Evolutionary conservation across 805 yeast genomes (phyloP), one percentile per base, ranked within the genome.

Genomic region (Candida stauntonica): DNA sequence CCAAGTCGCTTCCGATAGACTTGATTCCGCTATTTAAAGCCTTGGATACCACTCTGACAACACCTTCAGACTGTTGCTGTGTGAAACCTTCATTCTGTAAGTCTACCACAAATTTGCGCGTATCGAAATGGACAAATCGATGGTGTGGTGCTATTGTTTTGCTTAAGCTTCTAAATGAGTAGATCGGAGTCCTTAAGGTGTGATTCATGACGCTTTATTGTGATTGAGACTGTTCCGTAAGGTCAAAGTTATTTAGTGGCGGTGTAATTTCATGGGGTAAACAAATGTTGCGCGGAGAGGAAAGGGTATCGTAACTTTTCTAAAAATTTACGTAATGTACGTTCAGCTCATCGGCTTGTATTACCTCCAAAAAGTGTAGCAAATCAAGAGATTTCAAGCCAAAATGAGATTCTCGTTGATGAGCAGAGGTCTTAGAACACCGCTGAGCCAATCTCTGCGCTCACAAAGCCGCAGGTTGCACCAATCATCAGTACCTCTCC

Each of bases 11-110:
- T 8, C 89, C 79, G 18, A 87, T 79, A 39, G 82, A 77, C 17
- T 73, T 72, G 21, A 88, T 78, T 5, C 96, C 93, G 46, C 86
- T 93, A 51, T 80, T 79, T 20, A 91, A 73, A 0, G 95, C 87
- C 32, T 73, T 69, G 28, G 81, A 70, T 44, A 93, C 79, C 5
- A 88, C 77, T 29, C 68, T 70, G 5, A 91, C 84, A 0, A 94
- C 85, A 0, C 86, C 77, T 47, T 81, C 86, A 1, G 95, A 79
- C 60, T 93, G 98, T 41, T 77, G 68, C 31, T 73, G 72, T 5
- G 76, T 71, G 60, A 91, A 86, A 7, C 95, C 94, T 35, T 80
- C 77, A 21, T 70, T 68, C 47, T 80, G 54, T 1, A 56, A 37
- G 7, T 47, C 51, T 2, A 39, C 20, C 5, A 48, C 54, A 21